These are phyloP conservation scores for Botrytis pseudocinerea DNA, from an alignment of 2,329 filamentous ascomycete species.

Conservation along the genomic window DNA sequence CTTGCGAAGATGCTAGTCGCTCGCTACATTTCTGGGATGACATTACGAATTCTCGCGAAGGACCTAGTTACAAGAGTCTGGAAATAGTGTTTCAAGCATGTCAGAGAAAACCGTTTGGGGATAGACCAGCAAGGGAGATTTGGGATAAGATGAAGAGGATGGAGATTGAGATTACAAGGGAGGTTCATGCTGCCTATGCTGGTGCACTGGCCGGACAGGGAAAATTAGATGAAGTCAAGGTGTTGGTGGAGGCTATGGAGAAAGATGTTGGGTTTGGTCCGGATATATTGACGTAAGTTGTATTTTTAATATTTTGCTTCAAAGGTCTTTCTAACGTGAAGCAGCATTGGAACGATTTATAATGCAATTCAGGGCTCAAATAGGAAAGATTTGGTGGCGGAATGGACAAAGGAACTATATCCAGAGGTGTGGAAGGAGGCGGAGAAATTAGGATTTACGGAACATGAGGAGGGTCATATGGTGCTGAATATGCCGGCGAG, in stretches of 20 bases:
- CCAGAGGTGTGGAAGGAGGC: constrained; percentile 69
- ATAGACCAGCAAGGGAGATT: constrained; percentile 62
- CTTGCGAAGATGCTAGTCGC: constrained; percentile 63
- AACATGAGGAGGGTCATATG: constrained; percentile 35
- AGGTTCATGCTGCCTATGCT: constrained; percentile 75
- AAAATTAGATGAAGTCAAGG: constrained; percentile 65
- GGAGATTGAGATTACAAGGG: constrained; percentile 74
- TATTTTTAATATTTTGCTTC: background rate
- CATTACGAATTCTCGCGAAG: constrained; percentile 80
- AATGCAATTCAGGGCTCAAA: constrained; percentile 68
- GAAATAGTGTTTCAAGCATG: constrained; percentile 79
- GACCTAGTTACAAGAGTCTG: constrained; percentile 79
- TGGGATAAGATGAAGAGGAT: constrained; percentile 72
- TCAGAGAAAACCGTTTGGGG: constrained; percentile 60
- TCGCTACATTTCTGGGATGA: constrained; percentile 82
- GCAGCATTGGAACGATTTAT: constrained; percentile 71
- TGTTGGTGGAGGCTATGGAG: constrained; percentile 66
- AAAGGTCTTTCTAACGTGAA: constrained; percentile 19
- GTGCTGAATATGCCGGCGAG: constrained; percentile 36
- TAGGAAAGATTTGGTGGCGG: constrained; percentile 68
- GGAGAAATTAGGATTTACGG: constrained; percentile 35
- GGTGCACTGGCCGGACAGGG: constrained; percentile 74
- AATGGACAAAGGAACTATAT: constrained; percentile 71
- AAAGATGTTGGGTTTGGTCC: constrained; percentile 65
- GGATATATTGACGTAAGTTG: constrained; percentile 69